Evolutionary conservation across 208 protist genomes (phyloP), one percentile per base, ranked within the genome.

Genomic region (Leishmania major): DNA sequence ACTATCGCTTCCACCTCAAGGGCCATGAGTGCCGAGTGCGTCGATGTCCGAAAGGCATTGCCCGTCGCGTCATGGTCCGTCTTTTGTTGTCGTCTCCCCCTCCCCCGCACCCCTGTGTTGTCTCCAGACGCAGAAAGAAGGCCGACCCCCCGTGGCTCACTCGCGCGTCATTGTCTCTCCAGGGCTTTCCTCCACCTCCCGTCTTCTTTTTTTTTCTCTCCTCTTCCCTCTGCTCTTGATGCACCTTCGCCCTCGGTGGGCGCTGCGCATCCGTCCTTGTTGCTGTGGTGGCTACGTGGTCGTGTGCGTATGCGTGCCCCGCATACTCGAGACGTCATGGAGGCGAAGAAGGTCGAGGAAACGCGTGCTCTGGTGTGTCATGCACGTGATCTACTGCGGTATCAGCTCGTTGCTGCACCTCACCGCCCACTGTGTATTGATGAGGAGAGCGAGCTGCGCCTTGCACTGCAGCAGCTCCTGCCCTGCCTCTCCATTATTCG

Each of bases 401-500:
- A 76, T 22, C 79, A 89, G 25, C 60, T 83, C 22, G 31, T 59
- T 19, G 3, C 70, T 4, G 49, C 76, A 1, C 71, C 76, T 7
- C 57, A 64, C 3, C 37, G 49, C 4, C 57, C 78, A 2, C 78
- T 86, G 35, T 79, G 62, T 67, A 35, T 31, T 22, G 55, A 70
- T 3, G 75, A 67, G 25, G 73, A 53, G 11, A n/a, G 17, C 19
- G 47, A 75, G 28, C 66, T 92, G 43, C 81, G 81, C 40, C 45
- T 72, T 10, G 31, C 49, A 22, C 80, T 89, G 53, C 78, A 77
- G 19, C 75, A 78, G 28, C 79, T 92, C 10, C 81, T 87, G 3
- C 85, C 86, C 6, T 89, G 84, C 60, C 82, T 92, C 47, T 83
- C 78, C 45, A 87, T 92, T 62, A 59, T 92, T 28, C 84, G 77